These are phyloP conservation scores for Yamadazyma nakazawae DNA, from an alignment of 805 yeast genomes.

Conservation along the genomic window DNA sequence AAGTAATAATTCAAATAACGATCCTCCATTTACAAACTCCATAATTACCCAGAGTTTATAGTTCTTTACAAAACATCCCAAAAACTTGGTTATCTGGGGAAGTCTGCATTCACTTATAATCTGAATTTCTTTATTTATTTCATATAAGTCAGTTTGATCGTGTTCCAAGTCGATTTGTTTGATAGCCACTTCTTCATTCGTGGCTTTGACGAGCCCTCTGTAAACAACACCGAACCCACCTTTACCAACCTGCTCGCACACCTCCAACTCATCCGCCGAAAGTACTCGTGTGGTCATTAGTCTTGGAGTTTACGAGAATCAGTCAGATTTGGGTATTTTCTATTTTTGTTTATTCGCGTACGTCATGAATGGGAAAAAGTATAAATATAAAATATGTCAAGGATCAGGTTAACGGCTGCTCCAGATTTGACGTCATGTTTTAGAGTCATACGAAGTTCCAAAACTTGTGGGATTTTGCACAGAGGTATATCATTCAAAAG, in stretches of 20 bases:
- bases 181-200: slow-evolving; percentile 48
- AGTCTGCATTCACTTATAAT: slow-evolving; percentile 65
- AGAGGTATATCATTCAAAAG: background rate
- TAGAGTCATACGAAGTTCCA: background rate
- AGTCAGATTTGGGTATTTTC: background rate
- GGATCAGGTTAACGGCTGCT: background rate
- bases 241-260: slow-evolving; percentile 59
- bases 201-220: slow-evolving; percentile 51
- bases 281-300: slow-evolving; percentile 16
- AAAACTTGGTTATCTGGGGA: slow-evolving; percentile 60
- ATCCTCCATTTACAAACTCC: slow-evolving; percentile 81
- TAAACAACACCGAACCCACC: slow-evolving; percentile 82
- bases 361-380: background rate
- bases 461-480: background rate
- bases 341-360: background rate
- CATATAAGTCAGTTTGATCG: slow-evolving; percentile 60
- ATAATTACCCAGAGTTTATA: slow-evolving; percentile 74
- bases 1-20: slow-evolving; percentile 59
- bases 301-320: background rate
- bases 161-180: slow-evolving; percentile 71
- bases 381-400: background rate
- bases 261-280: slow-evolving; percentile 39
- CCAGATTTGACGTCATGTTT: background rate
- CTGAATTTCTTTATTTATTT: slow-evolving; percentile 69
- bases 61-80: slow-evolving; percentile 69